Evolutionary conservation across 2,329 filamentous ascomycete species (phyloP).

Genomic region (Nothomitra cinnamomea): DNA sequence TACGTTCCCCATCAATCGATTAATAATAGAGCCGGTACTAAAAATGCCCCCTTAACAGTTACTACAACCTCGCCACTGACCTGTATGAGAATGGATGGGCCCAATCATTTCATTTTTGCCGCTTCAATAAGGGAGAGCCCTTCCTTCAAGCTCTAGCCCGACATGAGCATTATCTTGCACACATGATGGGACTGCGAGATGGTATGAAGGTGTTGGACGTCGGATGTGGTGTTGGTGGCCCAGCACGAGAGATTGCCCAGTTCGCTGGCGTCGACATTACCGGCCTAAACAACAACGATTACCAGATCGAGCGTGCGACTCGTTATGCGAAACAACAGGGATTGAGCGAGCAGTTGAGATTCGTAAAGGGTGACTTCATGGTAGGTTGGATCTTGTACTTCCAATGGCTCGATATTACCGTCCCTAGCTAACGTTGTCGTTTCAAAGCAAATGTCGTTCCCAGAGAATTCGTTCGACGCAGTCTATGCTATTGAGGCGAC

Average conservation of each 20-base stretch:
- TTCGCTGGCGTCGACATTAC: slow-evolving; percentile 82
- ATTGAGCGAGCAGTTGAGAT: slow-evolving; percentile 61
- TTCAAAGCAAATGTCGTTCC: slow-evolving; percentile 78
- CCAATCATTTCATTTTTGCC: slow-evolving; percentile 93
- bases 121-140: slow-evolving; percentile 69
- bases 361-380: slow-evolving; percentile 97
- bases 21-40: neutral
- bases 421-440: neutral
- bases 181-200: slow-evolving; percentile 71
- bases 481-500: slow-evolving; percentile 97
- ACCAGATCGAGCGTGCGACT: slow-evolving; percentile 91
- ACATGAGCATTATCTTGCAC: slow-evolving; percentile 94
- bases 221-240: slow-evolving; percentile 90
- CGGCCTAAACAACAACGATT: slow-evolving; percentile 97
- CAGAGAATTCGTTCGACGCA: slow-evolving; percentile 80
- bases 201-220: slow-evolving; percentile 87
- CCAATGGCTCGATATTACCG: too few relatives aligned
- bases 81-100: slow-evolving; percentile 96
- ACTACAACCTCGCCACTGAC: slow-evolving; percentile 95
- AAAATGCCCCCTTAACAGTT: slow-evolving; percentile 32
- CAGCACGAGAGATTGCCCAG: slow-evolving; percentile 88
- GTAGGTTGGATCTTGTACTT: slow-evolving; percentile 21
- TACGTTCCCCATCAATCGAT: slow-evolving; percentile 30
- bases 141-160: slow-evolving; percentile 87
- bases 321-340: slow-evolving; percentile 69